Evolutionary conservation across 2,329 filamentous ascomycete genomes (phyloP).

Genomic region (Leptographium wingfieldii): DNA sequence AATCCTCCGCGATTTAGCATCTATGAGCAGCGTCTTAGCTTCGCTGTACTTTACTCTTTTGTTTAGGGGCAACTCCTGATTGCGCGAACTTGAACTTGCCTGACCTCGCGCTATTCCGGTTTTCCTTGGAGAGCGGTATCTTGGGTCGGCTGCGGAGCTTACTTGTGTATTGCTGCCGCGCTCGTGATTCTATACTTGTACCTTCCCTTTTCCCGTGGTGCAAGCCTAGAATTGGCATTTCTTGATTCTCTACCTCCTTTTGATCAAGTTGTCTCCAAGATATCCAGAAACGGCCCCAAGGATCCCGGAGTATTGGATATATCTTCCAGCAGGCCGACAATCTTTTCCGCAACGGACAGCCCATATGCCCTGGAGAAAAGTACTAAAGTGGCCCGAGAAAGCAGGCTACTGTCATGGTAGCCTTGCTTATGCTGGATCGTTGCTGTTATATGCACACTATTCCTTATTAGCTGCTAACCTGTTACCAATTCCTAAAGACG

Average conservation of each 20-base stretch:
- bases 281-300: constrained; percentile 37
- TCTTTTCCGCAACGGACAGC: constrained; percentile 47
- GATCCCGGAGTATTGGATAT: constrained; percentile 40
- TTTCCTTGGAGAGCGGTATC: constrained; percentile 62
- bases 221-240: constrained; percentile 67
- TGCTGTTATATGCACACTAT: constrained; percentile 36
- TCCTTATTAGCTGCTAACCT: constrained; percentile 59
- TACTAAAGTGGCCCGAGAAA: constrained; percentile 31
- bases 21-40: constrained; percentile 41
- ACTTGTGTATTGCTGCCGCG: constrained; percentile 50
- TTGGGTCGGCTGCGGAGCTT: constrained; percentile 70
- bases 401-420: constrained; percentile 33
- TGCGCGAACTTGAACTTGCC: constrained; percentile 87
- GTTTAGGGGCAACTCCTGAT: constrained; percentile 73
- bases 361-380: constrained; percentile 44
- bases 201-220: constrained; percentile 48
- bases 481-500: constrained; percentile 64
- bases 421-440: constrained; percentile 45
- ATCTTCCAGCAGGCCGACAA: constrained; percentile 32
- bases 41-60: constrained; percentile 80
- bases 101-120: constrained; percentile 76
- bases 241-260: constrained; percentile 41
- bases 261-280: constrained; percentile 57
- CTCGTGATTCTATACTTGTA: constrained; percentile 67
- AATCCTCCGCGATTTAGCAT: constrained; percentile 25